Base-by-base conservation (phyloP, 2,329 filamentous ascomycete species). In the Thelonectria olida region DNA sequence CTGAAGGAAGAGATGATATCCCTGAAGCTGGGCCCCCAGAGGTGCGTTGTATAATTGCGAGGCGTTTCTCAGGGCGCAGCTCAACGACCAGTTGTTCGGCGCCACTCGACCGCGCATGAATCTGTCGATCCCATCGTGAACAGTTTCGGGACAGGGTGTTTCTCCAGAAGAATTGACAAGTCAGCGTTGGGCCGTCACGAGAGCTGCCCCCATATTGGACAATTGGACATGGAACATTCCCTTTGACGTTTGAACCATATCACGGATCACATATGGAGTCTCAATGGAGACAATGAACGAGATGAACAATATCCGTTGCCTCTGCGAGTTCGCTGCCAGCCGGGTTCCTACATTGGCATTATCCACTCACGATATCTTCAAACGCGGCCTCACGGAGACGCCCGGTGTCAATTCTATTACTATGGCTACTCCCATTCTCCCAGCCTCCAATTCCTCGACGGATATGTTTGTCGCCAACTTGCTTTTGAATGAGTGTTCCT, bases 281-380 rank as follows among this genome's bases (percentile, higher is more conserved):
- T 44, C n/a, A 20, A 25, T 17, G 19, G 27, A 38, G 9, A 22
- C 28, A 28, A 23, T 19, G 13, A 4, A 22, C 13, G 25, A 54
- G 20, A 31, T 34, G 12, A 19, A 3, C 5, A 4, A 10, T 38
- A 10, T 22, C 7, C 20, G 13, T 27, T 2, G 23, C 53, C 49
- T 41, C 39, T 58, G 55, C 45, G 34, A 23, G 28, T 42, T 41
- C 56, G 63, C 31, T 42, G 27, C 52, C 23, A 38, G 36, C 41
- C 58, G 57, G 36, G 47, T 55, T 54, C 61, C 56, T 65, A 61
- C 53, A 63, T 61, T 53, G n/a, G 57, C 13, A 44, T 23, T 47
- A 28, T 48, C 58, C 58, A 62, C 62, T 25, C 42, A 22, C 23
- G 22, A 55, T 47, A 10, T 28, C 22, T 28, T 12, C 19, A 19